These are phyloP conservation scores for Lodderomyces beijingensis DNA, from an alignment of 1,139 yeast genomes.

Conservation along the genomic window DNA sequence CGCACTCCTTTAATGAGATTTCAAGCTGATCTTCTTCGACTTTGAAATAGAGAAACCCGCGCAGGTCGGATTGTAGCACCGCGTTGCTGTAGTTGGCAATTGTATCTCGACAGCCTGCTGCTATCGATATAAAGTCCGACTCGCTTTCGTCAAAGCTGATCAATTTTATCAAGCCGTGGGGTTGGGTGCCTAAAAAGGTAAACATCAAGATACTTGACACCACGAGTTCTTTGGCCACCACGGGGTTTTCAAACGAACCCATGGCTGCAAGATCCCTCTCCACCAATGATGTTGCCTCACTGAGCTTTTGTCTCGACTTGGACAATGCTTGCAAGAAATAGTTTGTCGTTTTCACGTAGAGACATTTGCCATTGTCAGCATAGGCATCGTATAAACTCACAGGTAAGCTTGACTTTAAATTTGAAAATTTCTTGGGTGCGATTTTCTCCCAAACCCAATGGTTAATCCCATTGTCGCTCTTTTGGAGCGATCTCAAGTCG, in stretches of 20 bases:
- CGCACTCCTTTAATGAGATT: conserved; percentile 9
- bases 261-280: background rate
- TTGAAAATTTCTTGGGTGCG: background rate
- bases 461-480: background rate
- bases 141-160: conserved; percentile 18
- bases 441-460: background rate
- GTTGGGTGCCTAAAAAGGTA: conserved; percentile 30
- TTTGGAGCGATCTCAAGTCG: conserved; percentile 6
- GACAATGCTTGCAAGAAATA: conserved; percentile 20
- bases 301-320: conserved; percentile 8
- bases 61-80: conserved; percentile 13
- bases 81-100: conserved; percentile 14
- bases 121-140: conserved; percentile 19
- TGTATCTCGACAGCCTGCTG: conserved; percentile 17
- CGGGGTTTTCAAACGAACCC: conserved; percentile 6
- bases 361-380: background rate
- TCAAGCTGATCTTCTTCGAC: conserved; percentile 6
- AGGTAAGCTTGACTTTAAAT: background rate
- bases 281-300: too few species aligned
- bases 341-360: conserved; percentile 16
- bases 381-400: background rate
- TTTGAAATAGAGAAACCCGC: conserved; percentile 13
- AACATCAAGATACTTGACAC: conserved; percentile 22
- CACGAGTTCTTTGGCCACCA: conserved; percentile 19
- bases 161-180: conserved; percentile 25